These are phyloP conservation scores for Chaetoceros tenuissimus DNA, from an alignment of 108 stramenopile genomes.

Conservation along the genomic window DNA sequence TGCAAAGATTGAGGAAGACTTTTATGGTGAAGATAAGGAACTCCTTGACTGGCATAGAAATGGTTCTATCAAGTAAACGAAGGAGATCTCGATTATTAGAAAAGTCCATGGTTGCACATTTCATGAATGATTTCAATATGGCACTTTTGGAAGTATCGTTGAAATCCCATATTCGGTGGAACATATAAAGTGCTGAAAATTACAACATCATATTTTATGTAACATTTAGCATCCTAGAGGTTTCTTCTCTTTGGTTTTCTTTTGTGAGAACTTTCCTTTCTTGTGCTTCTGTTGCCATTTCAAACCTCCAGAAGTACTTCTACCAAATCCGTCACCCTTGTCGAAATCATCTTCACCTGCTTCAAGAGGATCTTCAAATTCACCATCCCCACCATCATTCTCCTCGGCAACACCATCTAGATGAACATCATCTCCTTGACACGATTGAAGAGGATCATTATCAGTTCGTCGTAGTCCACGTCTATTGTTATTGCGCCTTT, in stretches of 20 bases:
- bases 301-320: slow-evolving; percentile 80
- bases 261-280: slow-evolving; percentile 76
- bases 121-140: too few species aligned
- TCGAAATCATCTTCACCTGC: slow-evolving; percentile 44
- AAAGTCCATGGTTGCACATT: too few species aligned
- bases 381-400: slow-evolving; percentile 30
- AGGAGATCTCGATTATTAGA: too few species aligned
- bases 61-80: not conserved
- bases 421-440: slow-evolving; percentile 61
- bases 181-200: too few species aligned
- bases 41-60: not conserved
- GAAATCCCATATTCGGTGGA: too few species aligned
- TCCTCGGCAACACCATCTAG: slow-evolving; percentile 43
- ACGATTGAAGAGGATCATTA: slow-evolving; percentile 89
- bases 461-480: slow-evolving; percentile 38
- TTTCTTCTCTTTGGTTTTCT: not conserved
- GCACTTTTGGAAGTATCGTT: too few species aligned
- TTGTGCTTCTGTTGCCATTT: slow-evolving; percentile 89
- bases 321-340: slow-evolving; percentile 57
- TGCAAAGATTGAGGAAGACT: not conserved
- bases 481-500: slow-evolving; percentile 24
- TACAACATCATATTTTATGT: not conserved
- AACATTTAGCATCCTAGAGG: not conserved
- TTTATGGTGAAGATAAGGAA: not conserved
- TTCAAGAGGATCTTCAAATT: slow-evolving; percentile 19